Evolutionary conservation across 352 stramenopile species (phyloP).

Genomic region (Halophytophthora polymorphica): DNA sequence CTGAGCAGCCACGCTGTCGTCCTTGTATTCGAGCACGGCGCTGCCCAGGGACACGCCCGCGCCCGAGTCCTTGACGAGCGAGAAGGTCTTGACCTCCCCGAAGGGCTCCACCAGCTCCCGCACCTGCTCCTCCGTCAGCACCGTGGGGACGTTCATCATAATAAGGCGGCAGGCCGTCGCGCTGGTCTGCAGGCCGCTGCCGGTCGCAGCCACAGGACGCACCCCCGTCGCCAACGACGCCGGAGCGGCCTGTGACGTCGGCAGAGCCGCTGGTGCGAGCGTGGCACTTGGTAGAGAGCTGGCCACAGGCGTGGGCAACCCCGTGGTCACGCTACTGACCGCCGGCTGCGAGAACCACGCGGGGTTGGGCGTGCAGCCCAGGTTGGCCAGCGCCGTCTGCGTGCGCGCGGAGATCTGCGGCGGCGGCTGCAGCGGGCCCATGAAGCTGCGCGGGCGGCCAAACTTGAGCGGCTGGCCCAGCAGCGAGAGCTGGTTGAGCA

Average conservation of each 20-base stretch:
- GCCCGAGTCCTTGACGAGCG: constrained; percentile 50
- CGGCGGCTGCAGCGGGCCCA: constrained; percentile 78
- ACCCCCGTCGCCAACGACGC: too few relatives aligned
- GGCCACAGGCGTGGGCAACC: neutral
- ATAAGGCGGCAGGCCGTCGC: constrained; percentile 47
- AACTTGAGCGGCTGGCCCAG: constrained; percentile 85
- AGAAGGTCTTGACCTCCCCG: constrained; percentile 64
- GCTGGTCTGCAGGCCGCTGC: constrained; percentile 4
- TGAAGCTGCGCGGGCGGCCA: constrained; percentile 77
- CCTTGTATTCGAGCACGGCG: constrained; percentile 80
- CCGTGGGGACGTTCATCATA: constrained; percentile 82
- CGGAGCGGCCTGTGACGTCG: neutral
- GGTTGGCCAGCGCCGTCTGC: constrained; percentile 76
- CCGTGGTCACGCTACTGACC: constrained; percentile 13
- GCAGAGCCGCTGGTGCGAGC: neutral
- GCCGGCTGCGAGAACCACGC: constrained; percentile 62
- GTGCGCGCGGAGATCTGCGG: constrained; percentile 60
- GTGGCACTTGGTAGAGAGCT: neutral
- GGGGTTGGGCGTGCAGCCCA: constrained; percentile 80
- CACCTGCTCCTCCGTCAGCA: constrained; percentile 73
- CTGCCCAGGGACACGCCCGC: constrained; percentile 57
- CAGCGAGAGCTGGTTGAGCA: constrained; percentile 79
- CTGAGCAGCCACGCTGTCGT: constrained; percentile 47
- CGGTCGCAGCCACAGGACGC: neutral
- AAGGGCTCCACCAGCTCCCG: constrained; percentile 86